Evolutionary conservation across 495 filamentous ascomycete genomes (phyloP).

Genomic region (Entonaema liquescens): DNA sequence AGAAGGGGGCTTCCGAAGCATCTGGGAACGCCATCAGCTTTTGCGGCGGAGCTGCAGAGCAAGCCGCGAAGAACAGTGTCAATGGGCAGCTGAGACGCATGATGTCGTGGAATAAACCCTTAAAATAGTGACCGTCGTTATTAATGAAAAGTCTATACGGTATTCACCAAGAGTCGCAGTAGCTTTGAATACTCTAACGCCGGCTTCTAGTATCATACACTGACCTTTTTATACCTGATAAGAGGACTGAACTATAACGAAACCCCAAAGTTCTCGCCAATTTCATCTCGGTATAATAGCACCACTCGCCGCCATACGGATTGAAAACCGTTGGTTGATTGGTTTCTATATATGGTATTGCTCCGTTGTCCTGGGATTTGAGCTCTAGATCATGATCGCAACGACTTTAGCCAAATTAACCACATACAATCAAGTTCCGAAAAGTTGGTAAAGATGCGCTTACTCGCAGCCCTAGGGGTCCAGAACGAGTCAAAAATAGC

Average conservation of each 20-base stretch:
- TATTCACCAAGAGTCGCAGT: background rate
- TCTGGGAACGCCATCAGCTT: constrained; percentile 8
- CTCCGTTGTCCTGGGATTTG: background rate
- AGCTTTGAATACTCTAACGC: background rate
- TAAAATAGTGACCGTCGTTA: background rate
- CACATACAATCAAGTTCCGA: constrained; percentile 9
- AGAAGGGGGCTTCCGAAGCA: constrained; percentile 18
- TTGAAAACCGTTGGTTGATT: background rate
- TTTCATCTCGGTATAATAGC: background rate
- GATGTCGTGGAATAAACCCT: background rate
- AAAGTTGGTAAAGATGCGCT: constrained; percentile 14
- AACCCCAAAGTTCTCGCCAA: background rate
- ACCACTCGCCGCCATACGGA: background rate
- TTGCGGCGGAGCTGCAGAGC: constrained; percentile 11
- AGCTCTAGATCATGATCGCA: constrained; percentile 17
- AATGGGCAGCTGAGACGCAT: background rate
- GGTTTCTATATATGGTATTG: background rate
- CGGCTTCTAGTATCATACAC: background rate
- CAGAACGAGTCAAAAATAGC: constrained; percentile 27
- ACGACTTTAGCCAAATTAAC: constrained; percentile 34
- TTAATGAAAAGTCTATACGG: background rate
- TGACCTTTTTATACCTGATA: background rate
- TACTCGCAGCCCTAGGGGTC: constrained; percentile 1
- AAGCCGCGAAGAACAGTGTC: constrained; percentile 7
- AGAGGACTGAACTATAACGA: background rate